Conservation (phyloP, 179 eudicot genomes). For the Spergularia azorica region DNA sequence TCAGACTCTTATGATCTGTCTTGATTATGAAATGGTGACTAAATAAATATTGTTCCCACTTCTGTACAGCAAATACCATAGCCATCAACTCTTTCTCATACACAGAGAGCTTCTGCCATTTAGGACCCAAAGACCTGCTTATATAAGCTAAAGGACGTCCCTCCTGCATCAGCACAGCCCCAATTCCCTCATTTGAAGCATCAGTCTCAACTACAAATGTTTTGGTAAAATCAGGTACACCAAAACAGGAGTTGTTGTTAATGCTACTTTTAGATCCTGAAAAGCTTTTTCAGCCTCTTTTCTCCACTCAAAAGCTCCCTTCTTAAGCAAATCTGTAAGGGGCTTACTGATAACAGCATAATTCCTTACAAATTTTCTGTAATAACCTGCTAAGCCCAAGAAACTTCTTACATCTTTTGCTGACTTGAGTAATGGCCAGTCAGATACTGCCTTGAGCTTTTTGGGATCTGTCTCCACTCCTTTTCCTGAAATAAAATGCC, state of each 20-base stretch:
- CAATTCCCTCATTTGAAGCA: too few relatives aligned
- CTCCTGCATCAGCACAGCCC: background rate
- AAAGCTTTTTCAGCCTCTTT: background rate
- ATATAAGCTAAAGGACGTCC: background rate
- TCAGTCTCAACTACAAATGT: too few relatives aligned
- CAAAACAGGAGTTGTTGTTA: background rate
- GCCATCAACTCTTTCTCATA: too few relatives aligned
- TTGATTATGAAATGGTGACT: too few relatives aligned
- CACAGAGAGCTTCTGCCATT: background rate
- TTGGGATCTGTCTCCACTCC: too few relatives aligned
- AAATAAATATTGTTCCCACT: too few relatives aligned
- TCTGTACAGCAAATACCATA: too few relatives aligned
- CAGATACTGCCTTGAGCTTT: too few relatives aligned
- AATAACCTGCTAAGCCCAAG: too few relatives aligned
- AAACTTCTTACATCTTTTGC: too few relatives aligned
- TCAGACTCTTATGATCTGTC: background rate
- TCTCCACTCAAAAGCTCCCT: background rate
- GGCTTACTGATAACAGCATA: background rate
- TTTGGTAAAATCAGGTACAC: background rate
- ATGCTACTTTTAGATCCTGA: background rate
- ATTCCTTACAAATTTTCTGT: background rate
- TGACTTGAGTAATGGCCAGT: too few relatives aligned
- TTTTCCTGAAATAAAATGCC: too few relatives aligned
- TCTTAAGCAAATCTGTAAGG: background rate
- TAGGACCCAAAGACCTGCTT: background rate